Evolutionary conservation across 2,329 filamentous ascomycete genomes (phyloP), one percentile per base, ranked within the genome.

Genomic region (Aspergillus sp.): DNA sequence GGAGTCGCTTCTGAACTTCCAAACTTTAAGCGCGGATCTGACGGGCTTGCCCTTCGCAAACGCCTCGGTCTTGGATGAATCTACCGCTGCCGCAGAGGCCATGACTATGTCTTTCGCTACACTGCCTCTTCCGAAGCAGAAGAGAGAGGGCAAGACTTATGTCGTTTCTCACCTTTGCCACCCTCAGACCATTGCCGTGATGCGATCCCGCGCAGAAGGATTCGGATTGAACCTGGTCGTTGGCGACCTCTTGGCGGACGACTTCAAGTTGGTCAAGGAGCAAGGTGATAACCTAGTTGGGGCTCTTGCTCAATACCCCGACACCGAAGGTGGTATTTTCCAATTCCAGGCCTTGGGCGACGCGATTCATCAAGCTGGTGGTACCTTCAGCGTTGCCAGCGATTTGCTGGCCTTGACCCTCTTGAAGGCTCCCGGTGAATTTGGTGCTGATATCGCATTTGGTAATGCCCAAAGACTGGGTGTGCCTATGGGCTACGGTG

Each of bases 401-500:
- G 91, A 97, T 64, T 76, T 96, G 40, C 75, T 95, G 35, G 89
- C 90, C 4, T 71, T 96, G 67, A 96, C 91, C 1, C 70, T 94
- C 7, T 78, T 96, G 43, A 93, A 86, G 43, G 87, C 91, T 1
- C 91, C 91, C 0, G 90, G 90, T 42, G 91, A 96, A 63, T 96
- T 91, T 71, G 91, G 91, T 38, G 91, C 91, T 26, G 91, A 97
- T 63, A 88, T 97, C 58, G 91, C 90, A 4, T 94, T 97, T 63
- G 91, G 91, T 55, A 95, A 85, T 61, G 83, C 91, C 10, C 91
- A 97, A 72, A 78, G 91, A 48, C 86, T 96, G 51, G 91, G 91
- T 66, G 87, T 97, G 8, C 90, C 91, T 2, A 81, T 96, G 63
- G 91, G 91, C 43, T 94, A 84, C 58, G 91, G 91, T 60, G 91